Conservation (phyloP, 2,329 filamentous ascomycete genomes). For the Aspergillus intermedius region DNA sequence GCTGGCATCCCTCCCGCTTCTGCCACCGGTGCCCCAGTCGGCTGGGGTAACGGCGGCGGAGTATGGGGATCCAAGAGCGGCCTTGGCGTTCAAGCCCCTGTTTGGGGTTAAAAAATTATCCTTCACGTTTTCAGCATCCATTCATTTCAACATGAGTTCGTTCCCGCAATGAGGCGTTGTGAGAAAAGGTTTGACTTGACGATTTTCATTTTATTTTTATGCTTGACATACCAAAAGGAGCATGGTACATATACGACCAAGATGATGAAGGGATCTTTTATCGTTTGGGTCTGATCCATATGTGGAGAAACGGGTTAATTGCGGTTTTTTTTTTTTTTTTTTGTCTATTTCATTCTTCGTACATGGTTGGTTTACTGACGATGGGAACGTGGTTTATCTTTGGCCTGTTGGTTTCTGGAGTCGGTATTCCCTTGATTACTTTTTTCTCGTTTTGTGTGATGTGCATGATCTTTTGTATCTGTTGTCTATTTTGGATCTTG, state of each 20-base stretch:
- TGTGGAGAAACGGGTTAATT: slow-evolving; percentile 18
- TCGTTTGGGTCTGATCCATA: slow-evolving; percentile 13
- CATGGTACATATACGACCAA: slow-evolving; percentile 27
- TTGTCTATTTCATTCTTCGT: slow-evolving; percentile 7
- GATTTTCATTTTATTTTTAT: slow-evolving; percentile 11
- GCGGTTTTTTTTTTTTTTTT: background rate
- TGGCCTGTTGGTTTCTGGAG: slow-evolving; percentile 26
- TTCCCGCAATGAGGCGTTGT: slow-evolving; percentile 23
- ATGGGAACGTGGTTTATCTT: slow-evolving; percentile 15
- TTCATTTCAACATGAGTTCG: slow-evolving; percentile 13
- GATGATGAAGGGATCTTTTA: slow-evolving; percentile 16
- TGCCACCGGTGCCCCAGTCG: slow-evolving; percentile 30
- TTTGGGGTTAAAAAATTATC: slow-evolving; percentile 67
- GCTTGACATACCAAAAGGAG: slow-evolving; percentile 19
- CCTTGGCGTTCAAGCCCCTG: slow-evolving; percentile 81
- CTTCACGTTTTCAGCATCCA: slow-evolving; percentile 2
- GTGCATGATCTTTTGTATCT: slow-evolving; percentile 5
- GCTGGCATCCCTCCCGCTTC: slow-evolving; percentile 53
- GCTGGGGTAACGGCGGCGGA: slow-evolving; percentile 73
- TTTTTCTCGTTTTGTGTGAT: slow-evolving; percentile 12
- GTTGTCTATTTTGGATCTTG: slow-evolving; percentile 3
- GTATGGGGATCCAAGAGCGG: slow-evolving; percentile 81
- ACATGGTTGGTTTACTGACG: slow-evolving; percentile 25
- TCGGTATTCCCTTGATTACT: slow-evolving; percentile 19
- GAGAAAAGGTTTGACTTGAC: slow-evolving; percentile 7